A percentile compares a stretch with the other conserved stretches of the same genome.
phyloP scores from a whole-genome alignment of 1,139 yeast genomes.

The Debaryomyces robertsiae region DNA sequence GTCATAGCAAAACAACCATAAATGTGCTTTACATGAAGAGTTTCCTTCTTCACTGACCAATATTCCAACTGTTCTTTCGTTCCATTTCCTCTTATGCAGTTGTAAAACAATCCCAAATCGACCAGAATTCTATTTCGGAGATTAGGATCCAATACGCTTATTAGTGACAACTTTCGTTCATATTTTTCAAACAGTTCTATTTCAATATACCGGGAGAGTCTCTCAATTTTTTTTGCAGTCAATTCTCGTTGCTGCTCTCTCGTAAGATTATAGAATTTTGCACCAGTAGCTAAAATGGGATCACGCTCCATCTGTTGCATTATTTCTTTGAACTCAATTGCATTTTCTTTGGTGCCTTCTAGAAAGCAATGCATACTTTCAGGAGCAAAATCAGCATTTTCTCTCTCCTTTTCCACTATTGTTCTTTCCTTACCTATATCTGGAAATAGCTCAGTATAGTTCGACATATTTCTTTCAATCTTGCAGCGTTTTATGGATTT shows the following conservation, averaged over 20 bases:
- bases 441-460: too few species aligned
- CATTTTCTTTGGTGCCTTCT: conserved; percentile 40
- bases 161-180: conserved; percentile 49
- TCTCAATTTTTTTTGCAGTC: conserved; percentile 38
- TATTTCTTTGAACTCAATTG: conserved; percentile 30
- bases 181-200: conserved; percentile 36
- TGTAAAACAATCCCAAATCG: conserved; percentile 67
- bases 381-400: conserved; percentile 30
- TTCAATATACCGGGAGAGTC: conserved; percentile 43
- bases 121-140: conserved; percentile 56
- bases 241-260: conserved; percentile 40
- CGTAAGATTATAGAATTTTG: conserved; percentile 39
- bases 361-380: conserved; percentile 41
- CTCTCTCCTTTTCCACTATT: conserved; percentile 30
- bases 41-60: too few species aligned
- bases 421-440: too few species aligned
- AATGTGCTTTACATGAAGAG: too few species aligned
- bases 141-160: conserved; percentile 64
- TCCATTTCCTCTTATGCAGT: conserved; percentile 23
- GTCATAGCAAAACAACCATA: too few species aligned
- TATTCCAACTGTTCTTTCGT: too few species aligned
- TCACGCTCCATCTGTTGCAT: conserved; percentile 47
- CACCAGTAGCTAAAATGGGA: conserved; percentile 38
- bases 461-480: too few species aligned
- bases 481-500: too few species aligned